Evolutionary conservation across 73 alveolate genomes (phyloP).

Genomic region (Tetrahymena borealis): DNA sequence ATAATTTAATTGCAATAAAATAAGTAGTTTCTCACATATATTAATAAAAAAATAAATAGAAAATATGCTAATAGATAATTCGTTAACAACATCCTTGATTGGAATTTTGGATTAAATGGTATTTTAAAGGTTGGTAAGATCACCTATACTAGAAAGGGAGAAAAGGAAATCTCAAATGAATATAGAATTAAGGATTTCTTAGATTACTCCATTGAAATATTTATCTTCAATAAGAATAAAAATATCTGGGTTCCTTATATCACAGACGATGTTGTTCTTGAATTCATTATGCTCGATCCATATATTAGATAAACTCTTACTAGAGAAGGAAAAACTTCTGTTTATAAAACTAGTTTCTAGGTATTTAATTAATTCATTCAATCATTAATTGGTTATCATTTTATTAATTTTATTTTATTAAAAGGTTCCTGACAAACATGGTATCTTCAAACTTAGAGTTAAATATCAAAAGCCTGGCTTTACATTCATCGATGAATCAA

Average conservation of each 20-base stretch:
- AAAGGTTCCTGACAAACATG: constrained; percentile 36
- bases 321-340: constrained; percentile 22
- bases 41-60: neutral
- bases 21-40: neutral
- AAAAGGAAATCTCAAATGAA: constrained; percentile 17
- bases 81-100: neutral
- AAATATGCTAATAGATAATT: constrained; percentile 13
- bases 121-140: constrained; percentile 24
- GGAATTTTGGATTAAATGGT: constrained; percentile 22
- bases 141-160: constrained; percentile 14
- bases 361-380: neutral
- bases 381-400: neutral
- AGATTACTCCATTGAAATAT: constrained; percentile 29
- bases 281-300: constrained; percentile 42
- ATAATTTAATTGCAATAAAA: neutral
- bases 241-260: constrained; percentile 28
- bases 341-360: constrained; percentile 9
- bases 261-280: constrained; percentile 22
- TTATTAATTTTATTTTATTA: neutral
- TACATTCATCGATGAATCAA: constrained; percentile 13
- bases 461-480: constrained; percentile 35
- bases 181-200: constrained; percentile 27
- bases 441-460: constrained; percentile 29
- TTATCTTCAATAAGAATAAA: neutral
- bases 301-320: constrained; percentile 13